Conservation (phyloP, 768 basidiomycete genomes). For the Auriscalpium microsporum region DNA sequence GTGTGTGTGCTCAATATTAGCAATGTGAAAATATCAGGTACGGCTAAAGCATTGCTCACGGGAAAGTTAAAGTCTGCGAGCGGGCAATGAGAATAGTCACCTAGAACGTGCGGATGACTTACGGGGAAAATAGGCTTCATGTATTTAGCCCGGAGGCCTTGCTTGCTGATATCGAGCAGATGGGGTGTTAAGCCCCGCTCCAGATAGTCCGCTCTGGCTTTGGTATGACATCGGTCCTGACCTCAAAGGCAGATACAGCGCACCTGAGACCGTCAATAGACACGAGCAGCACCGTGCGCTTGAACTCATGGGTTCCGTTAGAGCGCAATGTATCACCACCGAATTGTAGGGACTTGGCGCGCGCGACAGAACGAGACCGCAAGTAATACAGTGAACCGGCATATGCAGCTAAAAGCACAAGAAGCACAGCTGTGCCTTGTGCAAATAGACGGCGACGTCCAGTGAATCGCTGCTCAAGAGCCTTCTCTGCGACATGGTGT, state of each 20-base stretch:
- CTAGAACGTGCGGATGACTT: constrained; percentile 18
- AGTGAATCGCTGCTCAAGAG: no score
- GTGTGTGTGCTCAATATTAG: no score
- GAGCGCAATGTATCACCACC: constrained; percentile 40
- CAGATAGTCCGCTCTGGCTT: constrained; percentile 70
- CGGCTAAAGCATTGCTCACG: constrained; percentile 38
- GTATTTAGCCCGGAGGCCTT: constrained; percentile 80
- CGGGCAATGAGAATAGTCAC: constrained; percentile 1
- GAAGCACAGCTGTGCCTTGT: no score
- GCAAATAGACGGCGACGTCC: no score
- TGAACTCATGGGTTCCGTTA: constrained; percentile 81
- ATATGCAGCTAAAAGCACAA: neutral
- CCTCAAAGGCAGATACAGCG: neutral
- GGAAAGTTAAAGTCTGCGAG: constrained; percentile 76
- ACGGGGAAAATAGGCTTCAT: constrained; percentile 87
- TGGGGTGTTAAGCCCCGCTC: constrained; percentile 82
- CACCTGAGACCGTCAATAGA: constrained; percentile 81
- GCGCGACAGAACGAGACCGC: neutral
- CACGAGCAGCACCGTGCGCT: constrained; percentile 71
- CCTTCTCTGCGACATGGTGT: no score
- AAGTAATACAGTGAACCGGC: neutral
- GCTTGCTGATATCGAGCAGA: constrained; percentile 67
- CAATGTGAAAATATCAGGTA: no score
- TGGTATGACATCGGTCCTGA: neutral
- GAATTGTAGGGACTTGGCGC: constrained; percentile 21